phyloP scores from a whole-genome alignment of 257 asterid genomes.

The Cordia subcordata region DNA sequence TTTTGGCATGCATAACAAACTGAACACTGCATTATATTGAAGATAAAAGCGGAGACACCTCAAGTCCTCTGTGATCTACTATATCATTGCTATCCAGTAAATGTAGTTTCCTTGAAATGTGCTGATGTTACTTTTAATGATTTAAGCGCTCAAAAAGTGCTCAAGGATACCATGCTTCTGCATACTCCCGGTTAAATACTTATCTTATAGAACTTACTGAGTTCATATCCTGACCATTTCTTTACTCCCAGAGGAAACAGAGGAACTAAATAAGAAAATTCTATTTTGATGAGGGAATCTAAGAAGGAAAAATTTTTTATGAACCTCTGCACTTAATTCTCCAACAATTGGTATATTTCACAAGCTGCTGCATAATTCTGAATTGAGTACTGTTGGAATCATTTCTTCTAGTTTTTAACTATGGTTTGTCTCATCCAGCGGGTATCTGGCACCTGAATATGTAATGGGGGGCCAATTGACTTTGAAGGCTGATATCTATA shows the following conservation, averaged over 20 bases:
- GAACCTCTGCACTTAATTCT: background rate
- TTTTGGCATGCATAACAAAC: too few species aligned
- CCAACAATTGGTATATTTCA: too few species aligned
- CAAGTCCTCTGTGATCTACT: too few species aligned
- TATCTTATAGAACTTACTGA: background rate
- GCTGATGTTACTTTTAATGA: background rate
- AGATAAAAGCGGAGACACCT: too few species aligned
- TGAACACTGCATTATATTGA: too few species aligned
- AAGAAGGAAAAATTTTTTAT: background rate
- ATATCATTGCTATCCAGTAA: too few species aligned
- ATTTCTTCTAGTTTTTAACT: conserved; percentile 11
- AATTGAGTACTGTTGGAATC: background rate
- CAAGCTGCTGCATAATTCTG: conserved; percentile 5
- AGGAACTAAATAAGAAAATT: too few species aligned
- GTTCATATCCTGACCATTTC: background rate
- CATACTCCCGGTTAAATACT: too few species aligned
- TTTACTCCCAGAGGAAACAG: background rate
- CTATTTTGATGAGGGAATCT: background rate
- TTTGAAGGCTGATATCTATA: conserved; percentile 80
- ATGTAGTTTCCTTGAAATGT: background rate
- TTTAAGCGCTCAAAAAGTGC: too few species aligned
- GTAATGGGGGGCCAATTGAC: conserved; percentile 90
- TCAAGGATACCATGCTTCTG: too few species aligned
- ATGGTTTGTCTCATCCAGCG: conserved; percentile 51
- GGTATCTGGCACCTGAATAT: conserved; percentile 97